Evolutionary conservation across 2,329 filamentous ascomycete species (phyloP), one percentile per base, ranked within the genome.

Genomic region (Thielaviopsis cerberus): DNA sequence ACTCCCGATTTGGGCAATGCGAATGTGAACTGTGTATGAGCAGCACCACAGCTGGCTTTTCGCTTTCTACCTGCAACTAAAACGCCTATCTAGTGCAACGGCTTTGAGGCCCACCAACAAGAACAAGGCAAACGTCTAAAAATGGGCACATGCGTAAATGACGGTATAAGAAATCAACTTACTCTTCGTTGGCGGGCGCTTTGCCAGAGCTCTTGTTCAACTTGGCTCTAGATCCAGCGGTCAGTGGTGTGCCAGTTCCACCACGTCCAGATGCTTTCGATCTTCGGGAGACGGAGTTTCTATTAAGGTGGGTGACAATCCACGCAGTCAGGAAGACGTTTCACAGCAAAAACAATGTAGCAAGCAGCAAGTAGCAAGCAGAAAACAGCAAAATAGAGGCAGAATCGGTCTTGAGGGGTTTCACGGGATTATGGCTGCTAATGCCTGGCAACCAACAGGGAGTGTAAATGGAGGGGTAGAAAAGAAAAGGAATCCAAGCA

Each of bases 241-340:
- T 48, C 41, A 48, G 41, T n/a, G 41, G 41, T 51, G 54, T 55
- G 30, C 51, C 22, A 24, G 54, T 60, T 52, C 37, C 58, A 60
- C 58, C 54, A 50, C 58, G 58, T 51, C 50, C n/a, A 45, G 51
- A 23, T 13, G 6, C 1, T 23, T 57, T 57, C 22, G 51, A 34
- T 48, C 52, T 56, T 37, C 58, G 54, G 17, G 34, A n/a, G 20
- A 55, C 37, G 5, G 54, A 41, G 54, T 54, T 30, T 60, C 51
- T 60, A 27, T 45, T 25, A 51, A 23, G 51, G 23, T 13, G 10
- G 26, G 48, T 48, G 41, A 48, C 41, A 48, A 48, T 17, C 3
- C 41, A 22, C 34, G n/a, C 41, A 17, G 41, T 48, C n/a, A 48
- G 41, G n/a, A 22, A 20, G n/a, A 48, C 8, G n/a, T 22, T 48